These are phyloP conservation scores for Venturia nashicola DNA, from an alignment of 2,329 filamentous ascomycete genomes.

Conservation along the genomic window DNA sequence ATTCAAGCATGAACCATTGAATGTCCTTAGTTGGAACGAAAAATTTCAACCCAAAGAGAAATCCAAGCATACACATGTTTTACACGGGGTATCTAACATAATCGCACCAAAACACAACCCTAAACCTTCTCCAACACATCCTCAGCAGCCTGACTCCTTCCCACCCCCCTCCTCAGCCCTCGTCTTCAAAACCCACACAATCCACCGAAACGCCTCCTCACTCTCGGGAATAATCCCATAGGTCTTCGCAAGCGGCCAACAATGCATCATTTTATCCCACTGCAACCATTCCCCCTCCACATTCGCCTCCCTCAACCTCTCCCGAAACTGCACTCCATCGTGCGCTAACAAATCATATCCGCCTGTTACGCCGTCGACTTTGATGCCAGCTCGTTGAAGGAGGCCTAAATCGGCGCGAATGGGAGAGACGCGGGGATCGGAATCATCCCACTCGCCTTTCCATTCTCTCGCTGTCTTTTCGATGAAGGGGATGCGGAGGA, in stretches of 20 bases:
- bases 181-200: constrained; percentile 5
- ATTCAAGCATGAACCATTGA: too few species aligned
- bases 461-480: constrained; percentile 30
- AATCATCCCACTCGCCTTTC: constrained; percentile 27
- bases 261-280: constrained; percentile 51
- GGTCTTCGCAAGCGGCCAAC: constrained; percentile 35
- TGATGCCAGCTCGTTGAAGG: constrained; percentile 28
- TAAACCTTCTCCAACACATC: background rate
- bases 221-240: constrained; percentile 8
- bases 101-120: background rate
- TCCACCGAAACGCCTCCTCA: constrained; percentile 7
- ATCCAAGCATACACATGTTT: background rate
- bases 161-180: background rate
- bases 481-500: constrained; percentile 32
- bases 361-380: constrained; percentile 40
- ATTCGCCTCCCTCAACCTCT: constrained; percentile 30
- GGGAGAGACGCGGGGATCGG: constrained; percentile 37
- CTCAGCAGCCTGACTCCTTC: background rate
- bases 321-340: constrained; percentile 37
- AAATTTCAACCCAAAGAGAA: too few species aligned
- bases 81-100: background rate
- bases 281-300: constrained; percentile 43
- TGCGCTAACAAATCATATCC: constrained; percentile 42
- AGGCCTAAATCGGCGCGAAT: constrained; percentile 27
- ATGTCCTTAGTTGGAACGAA: too few species aligned